Conservation (phyloP, 257 asterid genomes). For the Solanum chaucha region DNA sequence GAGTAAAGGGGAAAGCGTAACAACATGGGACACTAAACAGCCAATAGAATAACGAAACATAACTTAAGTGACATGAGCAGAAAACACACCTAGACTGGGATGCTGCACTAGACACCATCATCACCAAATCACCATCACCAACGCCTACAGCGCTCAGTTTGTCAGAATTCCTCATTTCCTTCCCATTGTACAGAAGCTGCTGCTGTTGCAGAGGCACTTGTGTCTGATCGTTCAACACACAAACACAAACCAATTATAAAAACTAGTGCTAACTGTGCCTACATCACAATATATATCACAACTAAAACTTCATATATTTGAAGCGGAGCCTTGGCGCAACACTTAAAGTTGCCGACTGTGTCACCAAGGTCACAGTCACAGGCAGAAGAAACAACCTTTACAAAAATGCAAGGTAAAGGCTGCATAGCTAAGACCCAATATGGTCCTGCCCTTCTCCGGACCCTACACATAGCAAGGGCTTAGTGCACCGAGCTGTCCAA, state of each 20-base stretch:
- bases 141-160: conserved; percentile 68
- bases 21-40: neutral
- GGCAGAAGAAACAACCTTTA: neutral
- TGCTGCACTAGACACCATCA: conserved; percentile 54
- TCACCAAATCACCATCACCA: conserved; percentile 84
- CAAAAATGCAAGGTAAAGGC: neutral
- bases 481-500: neutral
- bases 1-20: neutral
- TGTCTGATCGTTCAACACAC: conserved; percentile 42
- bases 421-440: neutral
- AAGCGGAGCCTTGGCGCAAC: neutral
- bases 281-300: neutral
- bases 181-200: conserved; percentile 72
- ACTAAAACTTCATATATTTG: neutral
- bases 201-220: conserved; percentile 78
- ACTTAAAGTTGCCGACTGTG: neutral
- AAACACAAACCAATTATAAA: neutral
- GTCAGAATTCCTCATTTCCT: conserved; percentile 69
- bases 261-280: neutral
- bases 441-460: neutral
- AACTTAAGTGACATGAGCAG: neutral
- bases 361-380: neutral
- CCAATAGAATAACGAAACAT: neutral
- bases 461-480: neutral
- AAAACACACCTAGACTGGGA: conserved; percentile 50